Base-by-base conservation (phyloP, 2,329 filamentous ascomycete genomes). In the Trichophaea hybrida region DNA sequence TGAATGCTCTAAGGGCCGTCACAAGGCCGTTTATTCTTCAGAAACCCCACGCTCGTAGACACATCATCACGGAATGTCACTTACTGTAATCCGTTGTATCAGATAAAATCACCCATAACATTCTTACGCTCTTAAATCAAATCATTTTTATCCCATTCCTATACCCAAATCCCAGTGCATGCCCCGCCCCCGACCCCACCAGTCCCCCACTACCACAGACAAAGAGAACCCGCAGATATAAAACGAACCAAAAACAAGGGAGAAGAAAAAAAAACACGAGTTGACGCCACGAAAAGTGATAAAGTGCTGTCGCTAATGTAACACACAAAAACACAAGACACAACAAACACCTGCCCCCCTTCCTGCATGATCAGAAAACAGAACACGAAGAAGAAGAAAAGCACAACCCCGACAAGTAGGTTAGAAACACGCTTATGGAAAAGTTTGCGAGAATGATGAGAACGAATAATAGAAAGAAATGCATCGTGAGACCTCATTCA, bases 241-340 rank as follows among this genome's bases (percentile, higher is more conserved):
- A 34, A 35, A 17, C 48, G 59, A 55, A 58, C 58, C 49, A 60
- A 48, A 46, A 33, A 54, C 35, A 15, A 37, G 51, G 3, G 38
- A 15, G 51, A 58, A 46, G 51, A 49, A 43, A 43, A 43, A 43
- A 15, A 10, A 15, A 43, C 10, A 43, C 10, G n/a, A 15, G 10
- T 43, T 43, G 10, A 43, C 10, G n/a, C 10, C 10, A 43, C 1
- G 38, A 15, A 43, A 43, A 15, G 38, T 10, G 38, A 43, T 10
- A 43, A 43, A 43, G n/a, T 43, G 38, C 7, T 7, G 48, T 13
- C 46, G 46, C 8, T 15, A 50, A 13, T 32, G n/a, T 6, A 24
- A 50, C 5, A 13, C 48, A 50, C 15, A 33, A 17, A 50, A 13
- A 17, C 13, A 12, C n/a, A 43, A 43, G 38, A 6, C 40, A 46